These are phyloP conservation scores for Neurospora terricola DNA, from an alignment of 495 filamentous ascomycete species.

Conservation along the genomic window DNA sequence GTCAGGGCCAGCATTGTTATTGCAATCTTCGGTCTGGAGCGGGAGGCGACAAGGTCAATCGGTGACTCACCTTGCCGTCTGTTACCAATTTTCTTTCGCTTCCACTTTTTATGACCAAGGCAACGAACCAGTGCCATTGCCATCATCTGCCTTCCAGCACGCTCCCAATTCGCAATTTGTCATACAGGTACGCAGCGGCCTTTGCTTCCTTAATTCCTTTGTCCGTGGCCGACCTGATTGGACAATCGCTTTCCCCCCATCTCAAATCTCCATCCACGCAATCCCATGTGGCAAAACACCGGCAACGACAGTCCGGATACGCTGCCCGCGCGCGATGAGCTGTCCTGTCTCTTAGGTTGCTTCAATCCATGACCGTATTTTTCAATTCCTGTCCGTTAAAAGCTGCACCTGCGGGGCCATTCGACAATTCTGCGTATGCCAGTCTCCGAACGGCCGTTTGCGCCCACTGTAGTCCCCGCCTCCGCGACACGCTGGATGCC, in stretches of 20 bases:
- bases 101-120: neutral
- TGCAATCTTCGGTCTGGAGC: neutral
- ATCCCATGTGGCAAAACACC: neutral
- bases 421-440: neutral
- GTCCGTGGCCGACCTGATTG: neutral
- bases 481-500: neutral
- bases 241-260: neutral
- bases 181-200: neutral
- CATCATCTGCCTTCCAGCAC: neutral
- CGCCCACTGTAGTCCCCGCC: neutral
- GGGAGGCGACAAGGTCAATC: neutral
- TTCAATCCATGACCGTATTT: no score
- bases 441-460: neutral
- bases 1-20: neutral
- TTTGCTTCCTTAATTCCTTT: neutral
- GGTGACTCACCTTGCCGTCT: neutral
- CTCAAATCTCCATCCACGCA: neutral
- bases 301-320: neutral
- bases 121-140: neutral
- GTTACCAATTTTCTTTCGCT: neutral
- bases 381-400: neutral
- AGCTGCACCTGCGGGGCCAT: neutral
- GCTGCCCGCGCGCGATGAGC: neutral
- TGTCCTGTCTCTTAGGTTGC: no score
- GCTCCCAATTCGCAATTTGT: neutral